Evolutionary conservation across 257 asterid species (phyloP).

Genomic region (Anisodus acutangulus): DNA sequence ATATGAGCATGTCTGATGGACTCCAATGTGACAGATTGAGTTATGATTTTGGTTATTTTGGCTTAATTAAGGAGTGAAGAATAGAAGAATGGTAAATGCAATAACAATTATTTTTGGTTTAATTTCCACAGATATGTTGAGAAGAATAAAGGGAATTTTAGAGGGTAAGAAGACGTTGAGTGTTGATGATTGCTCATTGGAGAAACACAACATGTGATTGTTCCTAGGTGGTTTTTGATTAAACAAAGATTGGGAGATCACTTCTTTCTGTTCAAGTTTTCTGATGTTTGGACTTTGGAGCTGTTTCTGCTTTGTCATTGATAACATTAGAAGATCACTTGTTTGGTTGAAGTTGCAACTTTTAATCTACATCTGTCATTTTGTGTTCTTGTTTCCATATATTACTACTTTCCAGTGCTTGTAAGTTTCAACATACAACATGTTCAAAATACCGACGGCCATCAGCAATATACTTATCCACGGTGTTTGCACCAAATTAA

Average conservation of each 20-base stretch:
- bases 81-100: no score
- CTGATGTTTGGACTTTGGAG: not conserved
- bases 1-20: constrained; percentile 54
- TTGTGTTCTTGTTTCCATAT: not conserved
- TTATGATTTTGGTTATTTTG: no score
- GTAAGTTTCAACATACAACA: not conserved
- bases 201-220: no score
- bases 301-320: not conserved
- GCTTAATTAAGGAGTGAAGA: no score
- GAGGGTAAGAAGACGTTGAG: no score
- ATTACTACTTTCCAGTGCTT: not conserved
- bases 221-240: not conserved
- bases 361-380: not conserved
- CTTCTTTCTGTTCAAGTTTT: not conserved
- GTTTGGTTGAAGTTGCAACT: not conserved
- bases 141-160: no score
- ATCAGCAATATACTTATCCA: not conserved
- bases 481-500: not conserved
- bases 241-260: not conserved
- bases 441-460: not conserved
- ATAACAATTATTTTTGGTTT: no score
- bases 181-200: no score
- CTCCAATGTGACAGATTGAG: no score
- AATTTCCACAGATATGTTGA: no score
- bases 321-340: not conserved